Percentiles rank a stretch among this genome's conserved stretches.
phyloP scores from a whole-genome alignment of 495 filamentous ascomycete species.

The Aspergillus olivimuriae region DNA sequence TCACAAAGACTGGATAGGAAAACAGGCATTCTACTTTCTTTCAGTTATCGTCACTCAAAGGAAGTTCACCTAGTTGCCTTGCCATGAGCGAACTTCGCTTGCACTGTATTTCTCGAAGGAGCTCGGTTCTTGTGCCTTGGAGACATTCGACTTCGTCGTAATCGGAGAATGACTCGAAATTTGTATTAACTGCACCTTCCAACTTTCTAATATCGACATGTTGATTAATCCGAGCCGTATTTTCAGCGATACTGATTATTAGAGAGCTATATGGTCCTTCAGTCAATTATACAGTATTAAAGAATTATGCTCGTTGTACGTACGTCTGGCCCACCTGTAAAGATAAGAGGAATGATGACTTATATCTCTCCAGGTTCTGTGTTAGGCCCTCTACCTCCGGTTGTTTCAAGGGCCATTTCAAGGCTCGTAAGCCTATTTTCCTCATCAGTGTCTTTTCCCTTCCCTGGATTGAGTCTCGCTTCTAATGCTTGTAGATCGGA shows the following conservation, averaged over 20 bases:
- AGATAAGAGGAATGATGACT: conserved; percentile 23
- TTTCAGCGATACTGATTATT: conserved; percentile 9
- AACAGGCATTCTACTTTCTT: no score
- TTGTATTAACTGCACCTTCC: conserved; percentile 25
- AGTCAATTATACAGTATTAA: conserved; percentile 13
- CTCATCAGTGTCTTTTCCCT: conserved; percentile 20
- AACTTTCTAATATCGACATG: conserved; percentile 1
- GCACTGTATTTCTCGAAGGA: conserved; percentile 14
- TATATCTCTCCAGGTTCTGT: conserved; percentile 23
- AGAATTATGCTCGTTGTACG: conserved; percentile 9
- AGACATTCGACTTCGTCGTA: conserved; percentile 23
- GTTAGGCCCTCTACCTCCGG: conserved; percentile 19
- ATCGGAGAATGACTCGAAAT: conserved; percentile 19
- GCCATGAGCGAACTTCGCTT: no score
- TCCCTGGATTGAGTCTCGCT: conserved; percentile 19
- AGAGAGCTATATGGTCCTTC: conserved; percentile 13
- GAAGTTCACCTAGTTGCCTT: no score
- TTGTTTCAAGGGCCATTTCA: conserved; percentile 26
- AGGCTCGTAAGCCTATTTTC: conserved; percentile 22
- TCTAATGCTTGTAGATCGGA: conserved; percentile 20
- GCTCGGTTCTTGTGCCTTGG: conserved; percentile 26
- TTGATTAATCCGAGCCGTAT: no score
- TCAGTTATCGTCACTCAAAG: no score
- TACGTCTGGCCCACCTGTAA: conserved; percentile 26
- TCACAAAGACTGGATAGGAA: no score